These are phyloP conservation scores for Candida sphagnicola DNA, from an alignment of 805 yeast species.

Conservation along the genomic window DNA sequence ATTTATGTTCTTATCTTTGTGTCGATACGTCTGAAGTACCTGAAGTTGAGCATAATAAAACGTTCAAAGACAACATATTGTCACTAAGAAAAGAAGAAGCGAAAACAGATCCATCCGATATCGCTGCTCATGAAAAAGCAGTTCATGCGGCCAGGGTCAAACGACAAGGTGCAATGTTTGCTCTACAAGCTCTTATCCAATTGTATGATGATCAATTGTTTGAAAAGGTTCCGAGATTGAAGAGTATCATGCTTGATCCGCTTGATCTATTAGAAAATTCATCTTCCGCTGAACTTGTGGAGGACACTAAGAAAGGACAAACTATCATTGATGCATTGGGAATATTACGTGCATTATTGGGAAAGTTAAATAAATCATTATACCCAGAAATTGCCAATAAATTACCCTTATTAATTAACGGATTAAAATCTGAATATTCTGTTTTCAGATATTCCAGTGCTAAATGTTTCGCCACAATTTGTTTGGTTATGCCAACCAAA, in stretches of 20 bases:
- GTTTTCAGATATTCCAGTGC: conserved; percentile 90
- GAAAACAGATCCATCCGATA: conserved; percentile 55
- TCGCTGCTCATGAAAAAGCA: conserved; percentile 56
- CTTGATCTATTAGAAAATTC: conserved; percentile 36
- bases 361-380: conserved; percentile 49
- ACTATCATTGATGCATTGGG: conserved; percentile 83
- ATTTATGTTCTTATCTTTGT: conserved; percentile 87
- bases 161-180: conserved; percentile 75
- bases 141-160: conserved; percentile 74
- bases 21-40: conserved; percentile 97
- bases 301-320: conserved; percentile 61
- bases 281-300: conserved; percentile 23
- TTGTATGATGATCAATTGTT: conserved; percentile 55
- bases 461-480: conserved; percentile 78
- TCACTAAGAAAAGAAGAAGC: conserved; percentile 80
- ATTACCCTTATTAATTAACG: conserved; percentile 44
- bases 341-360: conserved; percentile 68
- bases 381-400: conserved; percentile 45
- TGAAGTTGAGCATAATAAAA: conserved; percentile 68
- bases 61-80: conserved; percentile 51
- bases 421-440: conserved; percentile 64
- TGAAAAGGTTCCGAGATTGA: conserved; percentile 60
- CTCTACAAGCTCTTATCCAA: conserved; percentile 58
- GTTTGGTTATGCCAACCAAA: conserved; percentile 61
- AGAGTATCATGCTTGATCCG: conserved; percentile 63